Evolutionary conservation across 768 basidiomycete species (phyloP).

Genomic region (Boletus bicolor): DNA sequence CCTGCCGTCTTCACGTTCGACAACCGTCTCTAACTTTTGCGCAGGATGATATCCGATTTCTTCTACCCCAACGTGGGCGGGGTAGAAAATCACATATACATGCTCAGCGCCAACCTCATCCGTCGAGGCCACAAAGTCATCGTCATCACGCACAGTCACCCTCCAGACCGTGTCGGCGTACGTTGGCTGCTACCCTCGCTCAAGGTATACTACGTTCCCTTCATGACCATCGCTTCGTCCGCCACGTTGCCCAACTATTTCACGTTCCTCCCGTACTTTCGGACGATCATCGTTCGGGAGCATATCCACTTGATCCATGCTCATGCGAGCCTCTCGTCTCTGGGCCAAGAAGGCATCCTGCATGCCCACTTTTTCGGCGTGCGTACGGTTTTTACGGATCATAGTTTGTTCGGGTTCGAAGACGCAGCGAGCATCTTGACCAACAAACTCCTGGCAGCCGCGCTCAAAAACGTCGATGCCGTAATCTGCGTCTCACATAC

Average conservation of each 20-base stretch:
- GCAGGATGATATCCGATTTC: constrained; percentile 94
- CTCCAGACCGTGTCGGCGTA: constrained; percentile 80
- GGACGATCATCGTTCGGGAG: constrained; percentile 85
- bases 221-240: constrained; percentile 82
- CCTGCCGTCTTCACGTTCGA: neutral
- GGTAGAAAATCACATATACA: constrained; percentile 95
- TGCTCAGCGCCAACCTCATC: constrained; percentile 81
- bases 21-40: neutral
- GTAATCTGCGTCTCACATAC: constrained; percentile 97
- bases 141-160: constrained; percentile 90
- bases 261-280: constrained; percentile 86
- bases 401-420: constrained; percentile 94
- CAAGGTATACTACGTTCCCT: constrained; percentile 94
- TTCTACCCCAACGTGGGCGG: constrained; percentile 94
- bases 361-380: constrained; percentile 86
- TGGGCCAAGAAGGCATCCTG: constrained; percentile 90
- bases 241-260: constrained; percentile 96
- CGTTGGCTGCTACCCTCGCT: constrained; percentile 84
- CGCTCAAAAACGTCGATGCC: constrained; percentile 87
- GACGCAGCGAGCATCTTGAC: constrained; percentile 97
- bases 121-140: constrained; percentile 88
- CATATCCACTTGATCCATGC: constrained; percentile 85
- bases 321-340: constrained; percentile 84
- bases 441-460: constrained; percentile 88
- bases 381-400: constrained; percentile 94